Evolutionary conservation across 1,139 yeast genomes (phyloP).

Genomic region (Lodderomyces jiufengensis): DNA sequence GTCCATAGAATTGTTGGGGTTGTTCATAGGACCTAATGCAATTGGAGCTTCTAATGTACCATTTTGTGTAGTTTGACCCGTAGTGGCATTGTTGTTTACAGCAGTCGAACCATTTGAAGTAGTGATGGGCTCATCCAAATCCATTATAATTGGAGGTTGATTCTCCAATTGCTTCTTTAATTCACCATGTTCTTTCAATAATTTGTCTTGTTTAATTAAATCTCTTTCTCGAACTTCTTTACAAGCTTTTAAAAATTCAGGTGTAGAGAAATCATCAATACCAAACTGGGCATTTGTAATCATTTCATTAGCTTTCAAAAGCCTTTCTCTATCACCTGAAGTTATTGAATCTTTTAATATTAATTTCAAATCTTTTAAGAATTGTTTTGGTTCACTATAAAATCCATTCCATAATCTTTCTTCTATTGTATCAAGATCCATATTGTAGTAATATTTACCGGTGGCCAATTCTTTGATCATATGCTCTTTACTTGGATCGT

Average conservation of each 20-base stretch:
- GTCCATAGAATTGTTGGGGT: neutral
- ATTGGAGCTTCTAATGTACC: neutral
- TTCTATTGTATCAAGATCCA: slow-evolving; percentile 92
- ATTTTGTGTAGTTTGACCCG: neutral
- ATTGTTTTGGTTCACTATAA: slow-evolving; percentile 90
- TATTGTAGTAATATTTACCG: slow-evolving; percentile 71
- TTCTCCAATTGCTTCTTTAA: slow-evolving; percentile 23
- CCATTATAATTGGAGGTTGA: slow-evolving; percentile 13
- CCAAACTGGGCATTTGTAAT: slow-evolving; percentile 94
- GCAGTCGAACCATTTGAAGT: slow-evolving; percentile 4
- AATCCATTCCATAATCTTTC: slow-evolving; percentile 96
- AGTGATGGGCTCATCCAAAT: too few relatives aligned
- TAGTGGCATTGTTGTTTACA: slow-evolving; percentile 2
- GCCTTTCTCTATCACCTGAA: slow-evolving; percentile 77
- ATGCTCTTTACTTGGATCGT: slow-evolving; percentile 49
- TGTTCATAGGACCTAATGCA: too few relatives aligned
- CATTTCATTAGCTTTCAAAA: slow-evolving; percentile 92
- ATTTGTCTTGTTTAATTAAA: slow-evolving; percentile 46
- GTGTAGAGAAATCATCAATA: slow-evolving; percentile 79
- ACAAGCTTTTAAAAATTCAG: slow-evolving; percentile 75
- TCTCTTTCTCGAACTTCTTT: slow-evolving; percentile 72
- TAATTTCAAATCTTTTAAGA: slow-evolving; percentile 76
- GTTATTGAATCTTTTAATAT: slow-evolving; percentile 76
- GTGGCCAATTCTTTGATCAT: slow-evolving; percentile 78
- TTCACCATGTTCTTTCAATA: slow-evolving; percentile 36